These are phyloP conservation scores for Barbarea vulgaris DNA, from an alignment of 345 rosid species.

Conservation along the genomic window DNA sequence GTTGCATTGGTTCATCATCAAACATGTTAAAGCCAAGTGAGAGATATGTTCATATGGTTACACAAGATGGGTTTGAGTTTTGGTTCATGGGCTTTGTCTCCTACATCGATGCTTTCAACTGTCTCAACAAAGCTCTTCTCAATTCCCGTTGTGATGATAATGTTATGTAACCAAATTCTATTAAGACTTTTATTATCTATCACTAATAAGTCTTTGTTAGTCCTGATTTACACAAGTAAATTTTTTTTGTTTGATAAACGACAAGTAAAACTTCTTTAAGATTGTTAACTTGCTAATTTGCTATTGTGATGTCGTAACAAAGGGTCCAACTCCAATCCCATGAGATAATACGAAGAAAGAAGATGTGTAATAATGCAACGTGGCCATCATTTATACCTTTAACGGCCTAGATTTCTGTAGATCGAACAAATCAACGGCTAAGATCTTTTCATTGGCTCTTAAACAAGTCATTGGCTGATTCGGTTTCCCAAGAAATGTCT, in stretches of 20 bases:
- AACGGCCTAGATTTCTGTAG: conserved; percentile 8
- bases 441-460: conserved; percentile 24
- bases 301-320: conserved; percentile 18
- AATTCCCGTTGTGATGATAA: conserved; percentile 19
- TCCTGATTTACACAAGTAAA: background rate
- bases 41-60: conserved; percentile 61
- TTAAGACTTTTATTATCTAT: background rate
- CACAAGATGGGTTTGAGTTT: conserved; percentile 71
- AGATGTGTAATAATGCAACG: conserved; percentile 16
- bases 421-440: conserved; percentile 38
- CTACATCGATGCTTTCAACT: conserved; percentile 68
- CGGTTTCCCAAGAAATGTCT: conserved; percentile 43
- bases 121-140: conserved; percentile 49
- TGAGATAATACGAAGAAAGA: background rate
- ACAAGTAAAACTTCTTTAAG: background rate
- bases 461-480: conserved; percentile 13
- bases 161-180: conserved; percentile 4
- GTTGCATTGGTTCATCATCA: conserved; percentile 54
- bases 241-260: too few species aligned
- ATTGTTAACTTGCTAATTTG: background rate
- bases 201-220: conserved; percentile 7
- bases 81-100: conserved; percentile 90
- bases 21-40: conserved; percentile 60
- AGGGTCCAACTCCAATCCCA: conserved; percentile 27
- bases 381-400: conserved; percentile 24